Conservation (phyloP, 176 grass and related monocot species). For the Rhynchospora breviuscula region DNA sequence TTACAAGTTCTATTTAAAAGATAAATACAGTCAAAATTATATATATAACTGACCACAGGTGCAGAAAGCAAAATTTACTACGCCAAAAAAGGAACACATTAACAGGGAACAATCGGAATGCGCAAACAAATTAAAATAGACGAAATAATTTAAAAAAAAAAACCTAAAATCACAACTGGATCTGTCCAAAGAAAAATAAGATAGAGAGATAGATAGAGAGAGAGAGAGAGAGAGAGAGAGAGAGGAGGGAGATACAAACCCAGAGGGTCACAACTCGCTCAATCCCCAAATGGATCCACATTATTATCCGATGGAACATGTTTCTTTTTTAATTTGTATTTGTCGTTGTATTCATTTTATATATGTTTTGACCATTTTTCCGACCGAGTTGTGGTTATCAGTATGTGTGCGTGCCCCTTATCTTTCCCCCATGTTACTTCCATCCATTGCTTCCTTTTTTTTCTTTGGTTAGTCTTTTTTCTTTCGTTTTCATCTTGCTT, state of each 20-base stretch:
- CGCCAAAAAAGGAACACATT: too few species aligned
- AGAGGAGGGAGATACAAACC: not conserved
- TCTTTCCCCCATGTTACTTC: constrained; percentile 24
- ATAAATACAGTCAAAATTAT: too few species aligned
- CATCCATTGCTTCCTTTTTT: not conserved
- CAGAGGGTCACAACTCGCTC: not conserved
- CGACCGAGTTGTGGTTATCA: constrained; percentile 7
- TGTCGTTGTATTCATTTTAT: not conserved
- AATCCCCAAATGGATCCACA: not conserved
- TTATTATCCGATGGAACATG: not conserved
- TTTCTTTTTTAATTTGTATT: not conserved
- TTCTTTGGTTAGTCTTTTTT: not conserved
- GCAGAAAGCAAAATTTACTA: too few species aligned
- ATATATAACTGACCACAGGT: too few species aligned
- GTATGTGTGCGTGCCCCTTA: not conserved
- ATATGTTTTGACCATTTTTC: not conserved
- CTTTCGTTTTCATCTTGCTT: not conserved
- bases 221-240: too few species aligned
- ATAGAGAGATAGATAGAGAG: not conserved
- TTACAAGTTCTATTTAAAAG: too few species aligned
- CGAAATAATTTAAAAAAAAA: too few species aligned
- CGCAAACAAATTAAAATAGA: too few species aligned
- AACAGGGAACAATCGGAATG: too few species aligned
- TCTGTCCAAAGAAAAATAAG: too few species aligned
- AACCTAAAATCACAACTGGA: too few species aligned